Conservation (phyloP, 2,329 filamentous ascomycete genomes). For the Trichoderma sp. region DNA sequence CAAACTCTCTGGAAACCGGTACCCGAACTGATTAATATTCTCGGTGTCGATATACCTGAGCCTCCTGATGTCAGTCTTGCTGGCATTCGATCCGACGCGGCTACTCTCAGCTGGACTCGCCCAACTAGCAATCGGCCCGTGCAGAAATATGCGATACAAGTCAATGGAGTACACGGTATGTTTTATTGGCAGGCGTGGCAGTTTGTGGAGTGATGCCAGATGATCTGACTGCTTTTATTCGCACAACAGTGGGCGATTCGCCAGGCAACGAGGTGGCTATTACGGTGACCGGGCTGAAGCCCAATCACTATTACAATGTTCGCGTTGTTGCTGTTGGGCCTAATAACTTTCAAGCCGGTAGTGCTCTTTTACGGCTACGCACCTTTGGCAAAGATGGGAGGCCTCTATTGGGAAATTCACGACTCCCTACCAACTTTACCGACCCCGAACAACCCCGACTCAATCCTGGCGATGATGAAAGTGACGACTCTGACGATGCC, state of each 20-base stretch:
- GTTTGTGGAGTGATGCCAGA: background rate
- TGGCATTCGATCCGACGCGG: constrained; percentile 83
- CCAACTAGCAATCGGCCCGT: constrained; percentile 69
- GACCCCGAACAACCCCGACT: constrained; percentile 54
- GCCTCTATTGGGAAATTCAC: constrained; percentile 61
- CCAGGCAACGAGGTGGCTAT: constrained; percentile 62
- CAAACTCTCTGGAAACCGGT: constrained; percentile 90
- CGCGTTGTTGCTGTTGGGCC: constrained; percentile 89
- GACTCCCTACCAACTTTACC: constrained; percentile 60
- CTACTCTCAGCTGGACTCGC: constrained; percentile 88
- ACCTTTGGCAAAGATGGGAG: constrained; percentile 71
- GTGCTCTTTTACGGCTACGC: constrained; percentile 79
- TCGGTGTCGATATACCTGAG: constrained; percentile 92
- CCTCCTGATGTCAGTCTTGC: constrained; percentile 88
- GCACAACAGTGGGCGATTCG: constrained; percentile 74
- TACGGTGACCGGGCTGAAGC: constrained; percentile 83
- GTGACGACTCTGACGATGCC: constrained; percentile 52
- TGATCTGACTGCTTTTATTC: constrained; percentile 14
- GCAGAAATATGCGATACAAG: constrained; percentile 85
- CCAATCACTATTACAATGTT: constrained; percentile 89
- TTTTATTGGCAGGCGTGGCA: constrained; percentile 26
- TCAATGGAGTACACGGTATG: constrained; percentile 89
- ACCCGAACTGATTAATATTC: constrained; percentile 84
- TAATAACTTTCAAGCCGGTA: constrained; percentile 90
- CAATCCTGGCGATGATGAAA: constrained; percentile 46